Base-by-base conservation (phyloP, 352 stramenopile genomes). In the Phytophthora pluvialis region DNA sequence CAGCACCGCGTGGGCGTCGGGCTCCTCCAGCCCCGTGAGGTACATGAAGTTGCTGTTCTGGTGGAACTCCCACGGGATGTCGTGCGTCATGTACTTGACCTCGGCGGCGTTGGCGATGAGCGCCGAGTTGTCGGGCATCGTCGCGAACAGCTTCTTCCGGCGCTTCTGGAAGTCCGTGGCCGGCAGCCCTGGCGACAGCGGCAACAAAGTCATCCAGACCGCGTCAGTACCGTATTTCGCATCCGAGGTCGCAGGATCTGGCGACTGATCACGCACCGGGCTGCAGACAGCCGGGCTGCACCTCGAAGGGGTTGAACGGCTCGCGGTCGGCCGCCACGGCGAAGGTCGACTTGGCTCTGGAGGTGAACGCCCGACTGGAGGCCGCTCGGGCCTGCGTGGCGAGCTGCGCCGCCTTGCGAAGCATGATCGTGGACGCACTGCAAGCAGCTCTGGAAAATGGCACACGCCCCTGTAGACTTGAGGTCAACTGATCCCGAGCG, bases 1-100 rank as follows among this genome's bases (percentile, higher is more conserved):
- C 38, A 95, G 73, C 64, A 95, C 81, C 3, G 86, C 86, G 38
- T 91, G 71, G 15, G 84, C 82, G 40, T 91, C 84, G 5, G 86
- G 86, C 60, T 95, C 84, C 48, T 95, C 86, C 3, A 92, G 61
- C 18, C 86, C 86, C 26, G 86, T 95, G 25, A 95, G 79, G 69
- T 95, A 95, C 59, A 92, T 74, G 51, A 95, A 95, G 72, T 93
- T 90, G 53, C 75, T 83, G 75, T 90, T 90, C 67, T 95, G 86
- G 54, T 89, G 84, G 55, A 95, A 95, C 38, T 95, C 86, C 70
- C 87, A 95, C 55, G 86, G 86, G 32, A 95, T 95, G 49, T 95
- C 86, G 73, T 95, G 78, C n/a, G 86, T 90, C 83, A 91, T 91
- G 70, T 81, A 95, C 74, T 93, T 91, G 59, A 83, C 86, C 47